Conservation (phyloP, 768 basidiomycete species). For the Mrakia hoshinonis region DNA sequence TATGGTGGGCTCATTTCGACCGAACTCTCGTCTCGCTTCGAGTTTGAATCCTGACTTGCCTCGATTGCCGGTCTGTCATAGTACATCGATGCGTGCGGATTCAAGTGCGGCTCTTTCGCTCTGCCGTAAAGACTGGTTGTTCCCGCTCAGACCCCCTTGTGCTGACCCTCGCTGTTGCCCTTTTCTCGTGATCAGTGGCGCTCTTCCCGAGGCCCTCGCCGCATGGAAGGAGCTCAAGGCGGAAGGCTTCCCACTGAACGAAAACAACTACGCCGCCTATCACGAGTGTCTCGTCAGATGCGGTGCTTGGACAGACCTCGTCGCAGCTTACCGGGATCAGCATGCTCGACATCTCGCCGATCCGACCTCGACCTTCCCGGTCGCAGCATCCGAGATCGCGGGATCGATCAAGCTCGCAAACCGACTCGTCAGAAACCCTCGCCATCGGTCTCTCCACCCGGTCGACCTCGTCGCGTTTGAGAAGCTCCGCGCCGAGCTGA, state of each 20-base stretch:
- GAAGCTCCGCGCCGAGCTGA: neutral
- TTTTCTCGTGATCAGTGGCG: no score
- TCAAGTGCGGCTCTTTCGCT: neutral
- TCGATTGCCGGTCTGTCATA: no score
- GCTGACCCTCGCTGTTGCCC: neutral
- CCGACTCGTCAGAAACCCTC: neutral
- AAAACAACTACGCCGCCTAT: neutral
- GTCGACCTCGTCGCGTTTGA: neutral
- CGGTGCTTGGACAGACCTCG: neutral
- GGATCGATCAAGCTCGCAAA: neutral
- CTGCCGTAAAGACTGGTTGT: neutral
- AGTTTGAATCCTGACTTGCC: no score
- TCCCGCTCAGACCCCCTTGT: neutral
- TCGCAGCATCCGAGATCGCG: neutral
- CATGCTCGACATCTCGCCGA: neutral
- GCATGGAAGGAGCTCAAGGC: neutral
- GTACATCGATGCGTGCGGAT: neutral
- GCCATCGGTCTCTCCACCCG: neutral
- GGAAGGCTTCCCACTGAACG: neutral
- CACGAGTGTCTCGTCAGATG: neutral
- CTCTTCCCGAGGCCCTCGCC: no score
- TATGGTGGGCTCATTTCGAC: no score
- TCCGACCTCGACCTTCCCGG: neutral
- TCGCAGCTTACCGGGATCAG: neutral
- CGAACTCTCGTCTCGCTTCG: no score